Percentiles rank a stretch among this genome's conserved stretches.
phyloP scores from a whole-genome alignment of 306 rosid species.

The Hippophae rhamnoides region DNA sequence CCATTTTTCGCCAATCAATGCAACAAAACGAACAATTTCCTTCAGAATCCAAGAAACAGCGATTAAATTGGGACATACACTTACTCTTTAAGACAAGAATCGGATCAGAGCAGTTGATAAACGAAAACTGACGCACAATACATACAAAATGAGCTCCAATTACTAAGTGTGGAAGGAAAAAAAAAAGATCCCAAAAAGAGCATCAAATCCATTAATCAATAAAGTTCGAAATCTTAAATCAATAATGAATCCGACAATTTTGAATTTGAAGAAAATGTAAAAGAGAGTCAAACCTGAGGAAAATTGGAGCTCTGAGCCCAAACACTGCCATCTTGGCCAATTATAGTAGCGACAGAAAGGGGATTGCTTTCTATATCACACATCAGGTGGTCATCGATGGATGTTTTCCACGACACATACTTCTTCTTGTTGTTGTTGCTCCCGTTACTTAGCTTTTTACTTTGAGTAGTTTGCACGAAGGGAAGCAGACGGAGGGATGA shows the following conservation, averaged over 20 bases:
- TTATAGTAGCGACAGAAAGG: conserved; percentile 57
- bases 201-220: neutral
- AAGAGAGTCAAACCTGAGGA: conserved; percentile 51
- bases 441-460: neutral
- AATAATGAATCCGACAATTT: neutral
- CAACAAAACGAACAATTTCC: no score
- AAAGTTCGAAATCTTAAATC: neutral
- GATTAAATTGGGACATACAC: no score
- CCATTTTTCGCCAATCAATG: no score
- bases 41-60: no score
- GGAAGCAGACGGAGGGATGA: no score
- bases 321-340: conserved; percentile 75
- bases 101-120: no score
- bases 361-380: conserved; percentile 66
- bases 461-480: no score
- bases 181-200: no score
- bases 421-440: neutral
- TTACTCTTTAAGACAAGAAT: no score
- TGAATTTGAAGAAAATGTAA: neutral
- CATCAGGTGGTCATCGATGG: conserved; percentile 71
- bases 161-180: no score
- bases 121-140: no score
- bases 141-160: no score
- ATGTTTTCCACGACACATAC: conserved; percentile 78
- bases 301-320: conserved; percentile 78